phyloP scores from a whole-genome alignment of 441 rosid genomes.

The Brassica balearica region DNA sequence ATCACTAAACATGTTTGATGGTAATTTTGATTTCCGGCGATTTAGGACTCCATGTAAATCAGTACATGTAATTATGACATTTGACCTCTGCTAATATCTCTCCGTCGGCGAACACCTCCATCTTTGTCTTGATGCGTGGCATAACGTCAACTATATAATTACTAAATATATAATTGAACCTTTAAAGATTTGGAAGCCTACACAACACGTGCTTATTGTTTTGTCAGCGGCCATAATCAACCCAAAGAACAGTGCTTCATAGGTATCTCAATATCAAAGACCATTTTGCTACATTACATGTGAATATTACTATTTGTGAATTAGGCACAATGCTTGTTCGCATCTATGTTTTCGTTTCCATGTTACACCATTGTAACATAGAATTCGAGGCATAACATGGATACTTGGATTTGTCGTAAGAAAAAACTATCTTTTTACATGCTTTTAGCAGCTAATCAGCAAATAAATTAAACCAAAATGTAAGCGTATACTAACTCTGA shows the following conservation, averaged over 20 bases:
- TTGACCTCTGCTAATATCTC: conserved; percentile 32
- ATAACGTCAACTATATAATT: conserved; percentile 5
- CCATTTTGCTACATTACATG: conserved; percentile 1
- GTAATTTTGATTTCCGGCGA: conserved; percentile 15
- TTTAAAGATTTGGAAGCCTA: conserved; percentile 17
- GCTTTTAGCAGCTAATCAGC: background rate
- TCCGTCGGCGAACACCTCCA: conserved; percentile 26
- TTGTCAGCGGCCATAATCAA: conserved; percentile 4
- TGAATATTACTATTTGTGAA: background rate
- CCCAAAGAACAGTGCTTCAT: conserved; percentile 3
- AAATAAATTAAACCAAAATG: background rate
- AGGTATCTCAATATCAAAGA: background rate
- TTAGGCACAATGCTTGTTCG: background rate
- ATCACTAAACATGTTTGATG: conserved; percentile 20
- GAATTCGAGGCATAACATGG: background rate
- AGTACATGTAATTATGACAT: conserved; percentile 30
- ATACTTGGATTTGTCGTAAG: background rate
- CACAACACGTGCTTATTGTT: conserved; percentile 24
- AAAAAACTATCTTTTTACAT: background rate
- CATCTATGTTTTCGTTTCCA: background rate
- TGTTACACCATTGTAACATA: background rate
- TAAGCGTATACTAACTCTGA: conserved; percentile 3
- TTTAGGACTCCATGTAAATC: conserved; percentile 17
- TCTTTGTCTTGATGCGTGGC: conserved; percentile 29
- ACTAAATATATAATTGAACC: conserved; percentile 10